Conservation (phyloP, 2,329 filamentous ascomycete species). For the Trichocomaceae sp. region DNA sequence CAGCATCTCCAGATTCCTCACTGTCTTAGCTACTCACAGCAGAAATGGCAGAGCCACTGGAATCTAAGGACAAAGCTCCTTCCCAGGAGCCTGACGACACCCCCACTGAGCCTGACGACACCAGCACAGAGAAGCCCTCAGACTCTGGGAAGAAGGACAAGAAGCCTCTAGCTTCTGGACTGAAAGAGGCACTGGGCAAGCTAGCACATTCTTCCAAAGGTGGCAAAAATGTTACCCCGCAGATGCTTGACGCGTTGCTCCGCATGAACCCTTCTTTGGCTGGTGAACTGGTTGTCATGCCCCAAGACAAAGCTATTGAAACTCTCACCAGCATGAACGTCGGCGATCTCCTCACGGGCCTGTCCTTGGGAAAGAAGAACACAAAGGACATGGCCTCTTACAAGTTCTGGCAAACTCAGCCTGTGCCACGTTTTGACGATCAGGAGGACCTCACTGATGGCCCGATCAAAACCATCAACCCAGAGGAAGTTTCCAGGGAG, state of each 20-base stretch:
- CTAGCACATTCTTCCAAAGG: conserved; percentile 15
- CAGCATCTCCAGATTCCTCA: conserved; percentile 1
- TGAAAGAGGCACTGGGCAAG: conserved; percentile 14
- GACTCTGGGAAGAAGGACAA: conserved; percentile 16
- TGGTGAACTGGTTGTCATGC: conserved; percentile 64
- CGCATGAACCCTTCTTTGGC: conserved; percentile 58
- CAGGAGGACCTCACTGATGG: conserved; percentile 63
- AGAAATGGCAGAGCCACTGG: conserved; percentile 33
- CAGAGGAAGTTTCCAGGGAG: conserved; percentile 71
- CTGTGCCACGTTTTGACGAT: conserved; percentile 72
- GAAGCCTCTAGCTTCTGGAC: conserved; percentile 20
- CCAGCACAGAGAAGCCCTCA: conserved; percentile 31
- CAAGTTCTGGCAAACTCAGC: conserved; percentile 98
- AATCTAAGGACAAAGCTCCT: conserved; percentile 27
- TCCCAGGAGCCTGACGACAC: conserved; percentile 14
- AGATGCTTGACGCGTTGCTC: conserved; percentile 36
- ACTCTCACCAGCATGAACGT: conserved; percentile 46
- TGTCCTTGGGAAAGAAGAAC: conserved; percentile 74
- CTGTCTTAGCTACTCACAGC: conserved; percentile 11
- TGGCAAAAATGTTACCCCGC: conserved; percentile 30
- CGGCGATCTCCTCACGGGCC: conserved; percentile 44
- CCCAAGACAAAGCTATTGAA: conserved; percentile 52
- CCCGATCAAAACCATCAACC: conserved; percentile 71
- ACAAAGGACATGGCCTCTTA: conserved; percentile 94
- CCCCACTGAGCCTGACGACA: conserved; percentile 7